phyloP scores from a whole-genome alignment of 1,139 yeast genomes.

The Candida glucosophila region DNA sequence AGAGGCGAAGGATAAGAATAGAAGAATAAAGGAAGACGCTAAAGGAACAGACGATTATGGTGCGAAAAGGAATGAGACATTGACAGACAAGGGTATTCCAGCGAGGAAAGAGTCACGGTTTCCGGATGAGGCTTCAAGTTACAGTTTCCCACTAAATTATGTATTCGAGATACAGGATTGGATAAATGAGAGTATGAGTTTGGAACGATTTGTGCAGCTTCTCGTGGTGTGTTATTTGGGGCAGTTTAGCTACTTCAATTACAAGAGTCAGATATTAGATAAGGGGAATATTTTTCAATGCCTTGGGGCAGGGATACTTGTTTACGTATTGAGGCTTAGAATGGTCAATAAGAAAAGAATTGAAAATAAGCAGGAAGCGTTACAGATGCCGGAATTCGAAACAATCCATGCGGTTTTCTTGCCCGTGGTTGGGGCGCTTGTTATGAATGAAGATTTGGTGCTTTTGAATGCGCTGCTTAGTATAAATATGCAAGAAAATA shows the following conservation, averaged over 20 bases:
- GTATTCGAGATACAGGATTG: conserved; percentile 31
- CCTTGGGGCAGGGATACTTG: conserved; percentile 20
- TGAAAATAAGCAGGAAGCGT: conserved; percentile 7
- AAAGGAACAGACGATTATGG: too few relatives aligned
- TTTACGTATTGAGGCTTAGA: conserved; percentile 23
- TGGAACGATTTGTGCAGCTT: conserved; percentile 25
- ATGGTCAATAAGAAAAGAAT: conserved; percentile 12
- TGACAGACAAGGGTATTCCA: too few relatives aligned
- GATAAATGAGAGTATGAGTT: conserved; percentile 25
- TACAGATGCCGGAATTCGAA: conserved; percentile 28
- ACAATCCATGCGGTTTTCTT: conserved; percentile 25
- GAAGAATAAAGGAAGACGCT: too few relatives aligned
- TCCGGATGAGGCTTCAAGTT: too few relatives aligned
- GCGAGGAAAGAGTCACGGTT: too few relatives aligned
- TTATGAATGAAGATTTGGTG: too few relatives aligned
- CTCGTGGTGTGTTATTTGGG: conserved; percentile 20
- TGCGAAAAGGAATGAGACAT: too few relatives aligned
- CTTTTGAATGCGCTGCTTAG: too few relatives aligned
- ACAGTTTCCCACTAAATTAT: conserved; percentile 22
- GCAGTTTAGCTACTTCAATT: conserved; percentile 23
- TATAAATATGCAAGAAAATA: too few relatives aligned
- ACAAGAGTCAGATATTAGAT: too few relatives aligned
- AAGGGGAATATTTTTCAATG: conserved; percentile 11
- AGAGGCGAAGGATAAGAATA: too few relatives aligned
- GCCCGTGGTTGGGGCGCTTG: too few relatives aligned